phyloP scores from a whole-genome alignment of 1,284 basidiomycete species.

The Rugosomyces carneus region DNA sequence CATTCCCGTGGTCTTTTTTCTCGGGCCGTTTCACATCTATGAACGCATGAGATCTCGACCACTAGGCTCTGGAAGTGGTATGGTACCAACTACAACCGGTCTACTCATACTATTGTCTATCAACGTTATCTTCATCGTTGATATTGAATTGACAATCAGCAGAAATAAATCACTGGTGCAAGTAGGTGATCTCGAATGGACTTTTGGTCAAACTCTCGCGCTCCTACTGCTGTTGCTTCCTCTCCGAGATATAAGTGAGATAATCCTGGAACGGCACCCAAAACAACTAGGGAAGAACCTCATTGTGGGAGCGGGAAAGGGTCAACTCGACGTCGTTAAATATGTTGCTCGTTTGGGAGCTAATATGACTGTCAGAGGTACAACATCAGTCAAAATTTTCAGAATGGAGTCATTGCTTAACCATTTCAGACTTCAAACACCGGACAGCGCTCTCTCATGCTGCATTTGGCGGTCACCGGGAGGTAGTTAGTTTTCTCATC shows the following conservation, averaged over 20 bases:
- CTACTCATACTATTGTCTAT: constrained; percentile 11
- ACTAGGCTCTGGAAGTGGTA: neutral
- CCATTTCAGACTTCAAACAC: neutral
- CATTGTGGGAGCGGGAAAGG: neutral
- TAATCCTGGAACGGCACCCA: neutral
- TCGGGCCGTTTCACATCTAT: neutral
- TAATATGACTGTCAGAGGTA: neutral
- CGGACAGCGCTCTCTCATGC: neutral
- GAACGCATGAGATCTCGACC: neutral
- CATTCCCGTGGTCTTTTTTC: constrained; percentile 12
- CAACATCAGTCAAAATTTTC: too few relatives aligned
- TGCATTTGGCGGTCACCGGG: neutral
- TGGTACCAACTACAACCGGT: constrained; percentile 3
- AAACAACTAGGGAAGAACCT: neutral
- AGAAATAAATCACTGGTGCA: constrained; percentile 4
- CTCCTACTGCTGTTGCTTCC: constrained; percentile 20
- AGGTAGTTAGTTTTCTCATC: neutral
- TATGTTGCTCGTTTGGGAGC: neutral
- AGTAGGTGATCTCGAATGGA: constrained; percentile 15
- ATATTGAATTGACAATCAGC: constrained; percentile 15
- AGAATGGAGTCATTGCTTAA: neutral
- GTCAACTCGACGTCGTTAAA: neutral
- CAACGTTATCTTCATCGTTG: constrained; percentile 16
- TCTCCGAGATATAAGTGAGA: constrained; percentile 9
- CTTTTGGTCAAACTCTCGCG: constrained; percentile 23